Conservation (phyloP, 495 filamentous ascomycete species). For the Aspergillus avenaceus region DNA sequence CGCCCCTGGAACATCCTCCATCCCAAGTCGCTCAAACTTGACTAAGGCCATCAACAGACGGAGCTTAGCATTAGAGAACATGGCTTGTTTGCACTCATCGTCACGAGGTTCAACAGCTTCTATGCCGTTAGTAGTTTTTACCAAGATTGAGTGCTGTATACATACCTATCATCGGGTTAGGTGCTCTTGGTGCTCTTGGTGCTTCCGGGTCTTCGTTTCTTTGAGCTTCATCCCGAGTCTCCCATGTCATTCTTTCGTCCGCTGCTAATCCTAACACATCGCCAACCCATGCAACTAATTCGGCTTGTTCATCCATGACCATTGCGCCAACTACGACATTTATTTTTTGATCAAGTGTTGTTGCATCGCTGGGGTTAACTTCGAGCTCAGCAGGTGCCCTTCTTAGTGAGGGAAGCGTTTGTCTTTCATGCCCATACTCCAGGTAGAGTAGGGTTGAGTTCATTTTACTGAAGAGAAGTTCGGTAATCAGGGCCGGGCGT, state of each 20-base stretch:
- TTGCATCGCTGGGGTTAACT: slow-evolving; percentile 59
- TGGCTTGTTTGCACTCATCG: slow-evolving; percentile 63
- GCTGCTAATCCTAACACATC: slow-evolving; percentile 61
- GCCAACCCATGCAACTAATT: slow-evolving; percentile 79
- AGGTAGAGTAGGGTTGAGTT: slow-evolving; percentile 77
- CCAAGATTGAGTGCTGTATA: slow-evolving; percentile 2
- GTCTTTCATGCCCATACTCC: slow-evolving; percentile 85
- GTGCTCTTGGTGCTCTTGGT: slow-evolving; percentile 30
- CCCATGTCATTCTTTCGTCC: slow-evolving; percentile 76
- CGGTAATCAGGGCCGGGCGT: slow-evolving; percentile 76
- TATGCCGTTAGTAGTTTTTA: slow-evolving; percentile 19
- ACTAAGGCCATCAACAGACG: slow-evolving; percentile 78
- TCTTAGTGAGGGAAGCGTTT: slow-evolving; percentile 52
- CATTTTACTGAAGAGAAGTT: slow-evolving; percentile 93
- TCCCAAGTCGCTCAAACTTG: slow-evolving; percentile 65
- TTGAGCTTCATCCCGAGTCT: slow-evolving; percentile 60
- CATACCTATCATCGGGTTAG: slow-evolving; percentile 41
- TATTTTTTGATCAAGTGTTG: slow-evolving; percentile 64
- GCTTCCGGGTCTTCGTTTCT: slow-evolving; percentile 36
- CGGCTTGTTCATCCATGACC: slow-evolving; percentile 67
- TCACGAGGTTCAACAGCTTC: slow-evolving; percentile 61
- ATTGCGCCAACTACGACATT: slow-evolving; percentile 74
- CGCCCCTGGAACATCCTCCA: slow-evolving; percentile 67
- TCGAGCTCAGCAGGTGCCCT: slow-evolving; percentile 73
- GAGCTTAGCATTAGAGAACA: slow-evolving; percentile 88